Evolutionary conservation across 495 filamentous ascomycete genomes (phyloP), one percentile per base, ranked within the genome.

Genomic region (Daldinia decipiens): DNA sequence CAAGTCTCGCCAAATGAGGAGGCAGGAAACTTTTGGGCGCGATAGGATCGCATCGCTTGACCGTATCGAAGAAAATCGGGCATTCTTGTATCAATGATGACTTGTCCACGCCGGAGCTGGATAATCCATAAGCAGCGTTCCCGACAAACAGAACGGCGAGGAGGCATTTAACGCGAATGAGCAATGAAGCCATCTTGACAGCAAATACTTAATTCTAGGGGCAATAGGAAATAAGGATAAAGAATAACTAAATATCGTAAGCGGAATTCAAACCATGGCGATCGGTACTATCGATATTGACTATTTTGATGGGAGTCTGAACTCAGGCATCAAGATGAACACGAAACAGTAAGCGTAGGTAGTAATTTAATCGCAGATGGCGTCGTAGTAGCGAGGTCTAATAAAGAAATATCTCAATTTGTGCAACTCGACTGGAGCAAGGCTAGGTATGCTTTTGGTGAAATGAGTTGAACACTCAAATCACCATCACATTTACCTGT

Each of bases 1-100:
- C 24, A n/a, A 38, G 15, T 9, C 17, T 27, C 26, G 17, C 57
- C 9, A 74, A 43, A 58, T 65, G 53, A 24, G 64, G 27, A 11
- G 67, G 73, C 9, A 77, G 55, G 58, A 77, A 77, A 40, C 70
- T 70, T n/a, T 57, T 61, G 0, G 75, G 73, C 7, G 65, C 65
- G 6, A 75, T 72, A 47, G 75, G 73, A 40, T 77, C 70, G 47
- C 75, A 77, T 65, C 21, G 26, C 17, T 66, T 62, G 8, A 51
- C 34, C 31, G 50, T 15, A 21, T 65, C 47, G 36, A 68, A 77
- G 70, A 75, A 75, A 39, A 77, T 43, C 11, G 73, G 65, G 59
- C 75, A 77, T 56, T 62, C 63, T 17, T 68, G 50, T 38, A 62
- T 21, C 45, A 54, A 51, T n/a, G 61, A 59, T 26, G 65, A 34